A percentile compares a stretch with the other conserved stretches of the same genome.
phyloP scores from a whole-genome alignment of 2,329 filamentous ascomycete species.

The Epichloe baconii region DNA sequence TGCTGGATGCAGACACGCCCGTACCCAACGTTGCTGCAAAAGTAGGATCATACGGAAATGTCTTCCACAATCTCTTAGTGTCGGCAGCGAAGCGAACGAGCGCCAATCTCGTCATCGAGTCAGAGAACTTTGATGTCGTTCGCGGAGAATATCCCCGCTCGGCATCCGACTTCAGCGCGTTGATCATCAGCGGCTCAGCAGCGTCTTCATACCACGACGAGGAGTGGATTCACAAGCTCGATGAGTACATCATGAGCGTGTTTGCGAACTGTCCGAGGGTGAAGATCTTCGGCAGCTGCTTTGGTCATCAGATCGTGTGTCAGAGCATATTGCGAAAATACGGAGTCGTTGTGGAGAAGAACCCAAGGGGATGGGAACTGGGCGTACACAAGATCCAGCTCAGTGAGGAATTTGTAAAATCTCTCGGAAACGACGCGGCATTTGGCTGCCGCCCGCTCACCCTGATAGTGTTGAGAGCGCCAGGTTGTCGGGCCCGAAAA shows the following conservation, averaged over 20 bases:
- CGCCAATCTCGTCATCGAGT: neutral
- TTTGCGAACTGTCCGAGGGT: neutral
- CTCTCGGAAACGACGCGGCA: neutral
- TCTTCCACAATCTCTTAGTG: neutral
- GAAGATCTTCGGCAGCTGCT: neutral
- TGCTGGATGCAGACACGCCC: neutral
- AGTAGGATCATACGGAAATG: neutral
- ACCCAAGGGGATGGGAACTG: neutral
- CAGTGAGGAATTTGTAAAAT: neutral
- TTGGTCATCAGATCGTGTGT: neutral
- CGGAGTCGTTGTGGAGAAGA: neutral
- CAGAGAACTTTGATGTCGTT: neutral
- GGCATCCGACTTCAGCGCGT: neutral
- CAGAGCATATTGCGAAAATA: neutral
- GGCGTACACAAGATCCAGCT: neutral
- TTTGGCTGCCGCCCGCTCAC: neutral
- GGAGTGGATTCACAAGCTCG: neutral
- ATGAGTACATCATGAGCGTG: neutral
- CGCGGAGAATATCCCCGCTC: neutral
- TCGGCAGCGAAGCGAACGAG: neutral
- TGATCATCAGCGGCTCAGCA: neutral
- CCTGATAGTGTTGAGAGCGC: neutral
- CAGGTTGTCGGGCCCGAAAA: neutral
- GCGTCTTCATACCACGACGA: neutral
- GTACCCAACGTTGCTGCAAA: neutral